phyloP scores from a whole-genome alignment of 2,329 filamentous ascomycete genomes.

The Fusarium falciforme region DNA sequence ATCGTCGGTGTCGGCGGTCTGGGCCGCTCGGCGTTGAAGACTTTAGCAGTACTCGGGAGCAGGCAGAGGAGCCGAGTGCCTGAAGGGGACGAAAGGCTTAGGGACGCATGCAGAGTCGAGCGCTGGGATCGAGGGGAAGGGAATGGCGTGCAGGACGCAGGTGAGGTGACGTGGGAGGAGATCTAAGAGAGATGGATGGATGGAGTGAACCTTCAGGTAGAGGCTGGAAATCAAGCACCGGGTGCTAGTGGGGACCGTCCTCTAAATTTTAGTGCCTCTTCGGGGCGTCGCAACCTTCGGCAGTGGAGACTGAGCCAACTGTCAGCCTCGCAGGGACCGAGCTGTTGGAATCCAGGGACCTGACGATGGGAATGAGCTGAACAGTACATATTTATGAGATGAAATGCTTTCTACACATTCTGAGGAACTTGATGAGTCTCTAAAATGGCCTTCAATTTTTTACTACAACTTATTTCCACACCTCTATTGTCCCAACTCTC shows the following conservation, averaged over 20 bases:
- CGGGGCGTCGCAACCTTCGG: conserved; percentile 1
- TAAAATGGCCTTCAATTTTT: no score
- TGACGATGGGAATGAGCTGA: not conserved
- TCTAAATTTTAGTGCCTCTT: conserved; percentile 34
- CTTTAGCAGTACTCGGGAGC: not conserved
- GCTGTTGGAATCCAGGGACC: not conserved
- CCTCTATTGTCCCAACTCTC: not conserved
- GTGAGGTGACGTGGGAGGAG: conserved; percentile 1
- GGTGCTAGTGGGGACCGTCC: conserved; percentile 33
- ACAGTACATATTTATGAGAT: not conserved
- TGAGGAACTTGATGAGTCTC: no score
- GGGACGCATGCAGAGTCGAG: conserved; percentile 1
- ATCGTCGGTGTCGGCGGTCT: conserved; percentile 16
- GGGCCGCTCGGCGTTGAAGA: not conserved
- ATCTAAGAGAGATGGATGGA: conserved; percentile 5
- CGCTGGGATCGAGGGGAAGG: not conserved
- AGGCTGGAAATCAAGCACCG: not conserved
- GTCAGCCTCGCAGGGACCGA: conserved; percentile 36
- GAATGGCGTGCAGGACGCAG: conserved; percentile 9
- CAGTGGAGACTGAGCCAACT: conserved; percentile 8
- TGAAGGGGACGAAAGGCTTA: not conserved
- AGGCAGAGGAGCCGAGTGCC: not conserved
- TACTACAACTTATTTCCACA: not conserved
- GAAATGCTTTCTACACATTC: not conserved
- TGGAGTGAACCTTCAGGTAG: not conserved